Conservation (phyloP, 345 rosid genomes). For the Cardamine chenopodiifolia region DNA sequence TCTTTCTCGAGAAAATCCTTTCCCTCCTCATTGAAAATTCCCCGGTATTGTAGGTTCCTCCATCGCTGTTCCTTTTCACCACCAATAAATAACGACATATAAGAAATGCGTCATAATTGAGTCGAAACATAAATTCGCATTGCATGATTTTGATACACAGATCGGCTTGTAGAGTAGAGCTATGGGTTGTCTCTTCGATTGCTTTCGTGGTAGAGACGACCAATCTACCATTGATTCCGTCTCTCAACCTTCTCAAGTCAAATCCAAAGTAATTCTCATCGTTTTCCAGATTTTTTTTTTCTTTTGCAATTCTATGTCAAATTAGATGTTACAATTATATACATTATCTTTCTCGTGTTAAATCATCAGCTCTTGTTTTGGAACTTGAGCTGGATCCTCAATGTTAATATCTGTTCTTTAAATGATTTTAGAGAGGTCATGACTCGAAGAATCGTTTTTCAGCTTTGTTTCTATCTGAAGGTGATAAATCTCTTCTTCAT, state of each 20-base stretch:
- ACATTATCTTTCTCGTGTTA: not conserved
- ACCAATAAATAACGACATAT: not conserved
- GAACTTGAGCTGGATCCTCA: constrained; percentile 1
- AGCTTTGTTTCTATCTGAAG: constrained; percentile 66
- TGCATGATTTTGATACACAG: not conserved
- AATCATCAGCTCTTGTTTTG: not conserved
- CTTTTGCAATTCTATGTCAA: not conserved
- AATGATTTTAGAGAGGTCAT: constrained; percentile 50
- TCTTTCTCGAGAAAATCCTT: not conserved
- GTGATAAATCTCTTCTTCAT: constrained; percentile 35
- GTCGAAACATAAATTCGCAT: not conserved
- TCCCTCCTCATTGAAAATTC: not conserved
- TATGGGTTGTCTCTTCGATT: constrained; percentile 74
- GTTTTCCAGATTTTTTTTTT: not conserved
- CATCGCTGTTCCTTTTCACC: constrained; percentile 18
- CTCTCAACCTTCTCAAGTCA: not conserved
- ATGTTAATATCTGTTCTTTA: not conserved
- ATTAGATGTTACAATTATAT: constrained; percentile 7
- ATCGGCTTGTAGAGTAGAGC: constrained; percentile 26
- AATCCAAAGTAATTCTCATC: not conserved
- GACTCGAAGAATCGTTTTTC: constrained; percentile 62
- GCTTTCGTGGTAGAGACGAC: constrained; percentile 59
- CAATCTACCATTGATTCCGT: constrained; percentile 12
- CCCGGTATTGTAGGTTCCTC: not conserved
- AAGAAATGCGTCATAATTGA: not conserved